A percentile compares a stretch with the other conserved stretches of the same genome.
Evolutionary conservation across 495 filamentous ascomycete species (phyloP).

Genomic region (Entonaema liquescens): DNA sequence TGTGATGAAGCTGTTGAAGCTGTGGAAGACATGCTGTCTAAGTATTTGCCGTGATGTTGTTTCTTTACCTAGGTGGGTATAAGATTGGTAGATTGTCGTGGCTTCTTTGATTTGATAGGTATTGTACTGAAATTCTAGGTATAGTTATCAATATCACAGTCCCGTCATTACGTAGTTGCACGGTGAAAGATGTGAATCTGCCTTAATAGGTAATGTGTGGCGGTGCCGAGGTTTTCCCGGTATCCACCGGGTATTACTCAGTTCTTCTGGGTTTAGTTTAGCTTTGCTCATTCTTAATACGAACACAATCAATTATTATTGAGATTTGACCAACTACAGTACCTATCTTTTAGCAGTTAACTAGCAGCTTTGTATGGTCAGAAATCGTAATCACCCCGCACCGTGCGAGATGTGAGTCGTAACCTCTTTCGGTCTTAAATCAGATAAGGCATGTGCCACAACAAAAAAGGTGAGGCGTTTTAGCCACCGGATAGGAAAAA

Average conservation of each 20-base stretch:
- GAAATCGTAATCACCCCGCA: neutral
- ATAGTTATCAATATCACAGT: neutral
- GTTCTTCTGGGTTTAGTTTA: too few relatives aligned
- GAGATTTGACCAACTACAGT: too few relatives aligned
- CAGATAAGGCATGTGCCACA: conserved; percentile 2
- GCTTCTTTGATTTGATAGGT: neutral
- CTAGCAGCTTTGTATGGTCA: neutral
- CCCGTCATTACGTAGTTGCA: neutral
- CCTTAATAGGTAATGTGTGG: too few relatives aligned
- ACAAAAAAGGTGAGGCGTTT: neutral
- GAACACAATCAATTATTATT: too few relatives aligned
- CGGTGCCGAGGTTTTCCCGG: too few relatives aligned
- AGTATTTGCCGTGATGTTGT: neutral
- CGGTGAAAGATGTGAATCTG: neutral
- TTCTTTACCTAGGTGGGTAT: neutral
- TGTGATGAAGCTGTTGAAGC: conserved; percentile 15
- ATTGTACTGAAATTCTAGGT: neutral
- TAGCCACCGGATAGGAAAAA: neutral
- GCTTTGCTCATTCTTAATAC: too few relatives aligned
- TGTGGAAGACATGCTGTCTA: conserved; percentile 10
- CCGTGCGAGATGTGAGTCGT: neutral
- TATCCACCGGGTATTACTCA: too few relatives aligned
- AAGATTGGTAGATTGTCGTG: neutral
- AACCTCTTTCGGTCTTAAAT: neutral
- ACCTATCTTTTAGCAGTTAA: too few relatives aligned